Conservation (phyloP, 2,329 filamentous ascomycete species). For the Sporothrix luriei region DNA sequence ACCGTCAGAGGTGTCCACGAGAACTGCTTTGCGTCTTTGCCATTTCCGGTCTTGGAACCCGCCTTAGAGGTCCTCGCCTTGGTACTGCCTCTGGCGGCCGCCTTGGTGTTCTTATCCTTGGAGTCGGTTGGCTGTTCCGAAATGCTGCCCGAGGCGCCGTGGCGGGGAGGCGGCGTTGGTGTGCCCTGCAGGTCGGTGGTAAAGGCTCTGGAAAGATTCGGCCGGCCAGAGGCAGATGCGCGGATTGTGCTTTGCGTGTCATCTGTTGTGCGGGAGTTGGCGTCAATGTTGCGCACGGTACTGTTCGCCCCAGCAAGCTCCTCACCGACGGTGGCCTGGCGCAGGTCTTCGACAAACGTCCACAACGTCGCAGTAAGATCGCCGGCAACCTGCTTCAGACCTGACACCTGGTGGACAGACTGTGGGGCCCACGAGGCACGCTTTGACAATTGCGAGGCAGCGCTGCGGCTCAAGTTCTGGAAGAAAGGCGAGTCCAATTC, state of each 20-base stretch:
- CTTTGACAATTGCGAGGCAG: constrained; percentile 51
- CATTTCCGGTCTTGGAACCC: constrained; percentile 40
- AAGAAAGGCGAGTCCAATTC: constrained; percentile 40
- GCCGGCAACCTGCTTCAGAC: constrained; percentile 76
- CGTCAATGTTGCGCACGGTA: constrained; percentile 41
- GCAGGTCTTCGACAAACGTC: constrained; percentile 93
- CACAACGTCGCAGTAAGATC: constrained; percentile 88
- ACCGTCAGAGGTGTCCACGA: constrained; percentile 63
- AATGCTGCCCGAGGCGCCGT: neutral
- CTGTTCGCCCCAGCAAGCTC: constrained; percentile 66
- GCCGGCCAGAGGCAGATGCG: constrained; percentile 46
- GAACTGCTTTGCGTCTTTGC: constrained; percentile 56
- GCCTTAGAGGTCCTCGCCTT: constrained; percentile 28
- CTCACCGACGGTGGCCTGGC: constrained; percentile 93
- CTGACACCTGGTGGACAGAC: constrained; percentile 49
- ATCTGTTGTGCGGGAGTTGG: constrained; percentile 41
- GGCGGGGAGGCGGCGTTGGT: constrained; percentile 36
- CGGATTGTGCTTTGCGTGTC: constrained; percentile 52
- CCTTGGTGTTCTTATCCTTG: constrained; percentile 11
- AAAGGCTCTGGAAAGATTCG: constrained; percentile 50
- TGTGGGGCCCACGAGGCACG: constrained; percentile 64
- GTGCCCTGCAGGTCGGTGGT: constrained; percentile 40
- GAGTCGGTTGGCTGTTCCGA: neutral
- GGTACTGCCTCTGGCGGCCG: constrained; percentile 1
- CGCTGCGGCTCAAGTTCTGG: constrained; percentile 41